Evolutionary conservation across 495 filamentous ascomycete genomes (phyloP), one percentile per base, ranked within the genome.

Genomic region (Polyplosphaeria fusca): DNA sequence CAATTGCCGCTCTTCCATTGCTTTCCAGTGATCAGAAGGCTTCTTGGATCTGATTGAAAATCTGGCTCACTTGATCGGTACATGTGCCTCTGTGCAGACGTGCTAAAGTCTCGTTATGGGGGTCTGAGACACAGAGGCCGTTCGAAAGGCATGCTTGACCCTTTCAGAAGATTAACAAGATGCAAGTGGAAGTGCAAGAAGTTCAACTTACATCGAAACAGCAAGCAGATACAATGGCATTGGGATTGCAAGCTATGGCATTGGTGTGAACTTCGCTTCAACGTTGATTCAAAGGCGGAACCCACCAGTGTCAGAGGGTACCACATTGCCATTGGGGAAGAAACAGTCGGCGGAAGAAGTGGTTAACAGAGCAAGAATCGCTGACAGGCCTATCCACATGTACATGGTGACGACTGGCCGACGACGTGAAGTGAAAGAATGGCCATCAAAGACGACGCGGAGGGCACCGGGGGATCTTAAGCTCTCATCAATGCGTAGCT

Each of bases 121-220:
- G 57, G 23, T 60, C 57, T 58, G 57, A 60, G 7, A 53, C 49
- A 20, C 57, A 60, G n/a, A 60, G 49, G 13, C 57, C 57, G 28
- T 60, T 60, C 13, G 47, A 52, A 5, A 60, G 43, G 28, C 57
- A 60, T 13, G 57, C 57, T 52, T 60, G 57, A 41, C 57, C 55
- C 26, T 50, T 1, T 9, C 11, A 14, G 18, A 30, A 4, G 1
- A 18, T 54, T 13, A 54, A 41, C 23, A 32, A 20, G 12, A 35
- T 23, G 14, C 4, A 14, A 22, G 24, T 19, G 51, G 26, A 12
- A 18, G 26, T 12, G 16, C 18, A 39, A 20, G 9, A 7, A 19
- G 3, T 27, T 38, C 14, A 24, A 12, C 41, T 22, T 35, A 54
- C 44, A 48, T 54, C 50, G 22, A 27, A 60, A 39, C 57, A 60